Evolutionary conservation across 352 stramenopile genomes (phyloP), one percentile per base, ranked within the genome.

Genomic region (Elongisporangium undulatum): DNA sequence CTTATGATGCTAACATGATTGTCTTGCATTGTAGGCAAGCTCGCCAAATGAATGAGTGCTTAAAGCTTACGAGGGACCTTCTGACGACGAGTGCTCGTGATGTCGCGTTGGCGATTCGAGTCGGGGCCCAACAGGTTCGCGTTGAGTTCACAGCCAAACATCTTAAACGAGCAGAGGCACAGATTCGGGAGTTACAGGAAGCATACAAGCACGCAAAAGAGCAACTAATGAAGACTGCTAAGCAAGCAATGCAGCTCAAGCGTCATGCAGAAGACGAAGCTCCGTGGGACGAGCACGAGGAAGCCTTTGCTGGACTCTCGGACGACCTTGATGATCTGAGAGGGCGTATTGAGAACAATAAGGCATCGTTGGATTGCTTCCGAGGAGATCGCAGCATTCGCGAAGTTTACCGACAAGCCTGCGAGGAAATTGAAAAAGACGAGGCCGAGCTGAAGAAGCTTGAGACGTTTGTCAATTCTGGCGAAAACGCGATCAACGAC

Each of bases 311-410:
- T 6, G 29, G 68, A 21, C 62, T 92, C 21, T 79, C 85, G 15
- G 83, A 95, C 49, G 83, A 94, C 64, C 59, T 93, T 15, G 83
- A 94, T 41, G 85, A 90, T 38, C 62, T 95, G 16, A 76, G 72
- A 12, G 87, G 80, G 16, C 75, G 75, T 17, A 94, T 95, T 57
- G 85, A 92, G 65, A 96, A 92, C 67, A 94, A 94, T 74, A 84
- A 86, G 60, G 81, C 79, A 34, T 79, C 82, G 13, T 55, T 94
- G 9, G 83, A 91, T 23, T 89, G 83, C 38, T 96, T 96, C 62
- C 81, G 83, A 7, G 87, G 85, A 4, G 87, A 96, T 59, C 75
- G 73, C 39, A 86, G 68, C 51, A 75, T 96, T 38, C 79, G 80
- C 17, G 82, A 89, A 21, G 70, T 91, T 49, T 96, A 92, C 49